Evolutionary conservation across 345 rosid species (phyloP), one percentile per base, ranked within the genome.

Genomic region (Nephelium lappaceum): DNA sequence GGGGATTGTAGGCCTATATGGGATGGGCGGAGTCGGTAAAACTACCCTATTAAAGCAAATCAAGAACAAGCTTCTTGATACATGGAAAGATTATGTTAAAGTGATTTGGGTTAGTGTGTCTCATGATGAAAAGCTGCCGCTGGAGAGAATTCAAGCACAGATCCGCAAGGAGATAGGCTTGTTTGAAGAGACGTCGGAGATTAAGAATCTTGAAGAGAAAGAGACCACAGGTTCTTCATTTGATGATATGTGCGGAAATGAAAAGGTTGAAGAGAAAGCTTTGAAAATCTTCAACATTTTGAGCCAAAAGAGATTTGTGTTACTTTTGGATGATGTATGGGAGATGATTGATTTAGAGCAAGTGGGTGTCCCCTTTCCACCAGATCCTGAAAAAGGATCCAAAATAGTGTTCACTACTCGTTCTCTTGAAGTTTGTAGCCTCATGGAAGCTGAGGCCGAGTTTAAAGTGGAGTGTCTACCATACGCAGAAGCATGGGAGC

Each of bases 261-360:
- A 51, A 51, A 51, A 51, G 1, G 57, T 19, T 57, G 61, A 57
- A 57, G 61, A 6, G 21, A 57, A 18, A 57, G 61, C 23, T 16
- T 57, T 19, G 21, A 0, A 57, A 18, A 57, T 57, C 61, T 57
- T 57, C 61, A 57, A 19, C 2, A 16, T 67, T 8, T 39, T 76
- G 39, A 21, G 43, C 7, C 8, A 66, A 42, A 55, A 67, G 8
- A 79, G 43, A 4, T 65, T 73, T 57, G 77, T 67, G 4, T 27
- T n/a, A 23, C 15, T 73, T 8, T 11, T 79, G 14, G 73, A 73
- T 41, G 81, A 79, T 58, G 3, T 79, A 53, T 79, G 81, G 81
- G 7, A 79, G 7, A 1, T 10, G 27, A 5, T 73, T 11, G 73
- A 79, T 42, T 41, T 67, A 5, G 0, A 8, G 0, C 9, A 24